phyloP scores from a whole-genome alignment of 352 stramenopile species.

The Phytophthora europaea region DNA sequence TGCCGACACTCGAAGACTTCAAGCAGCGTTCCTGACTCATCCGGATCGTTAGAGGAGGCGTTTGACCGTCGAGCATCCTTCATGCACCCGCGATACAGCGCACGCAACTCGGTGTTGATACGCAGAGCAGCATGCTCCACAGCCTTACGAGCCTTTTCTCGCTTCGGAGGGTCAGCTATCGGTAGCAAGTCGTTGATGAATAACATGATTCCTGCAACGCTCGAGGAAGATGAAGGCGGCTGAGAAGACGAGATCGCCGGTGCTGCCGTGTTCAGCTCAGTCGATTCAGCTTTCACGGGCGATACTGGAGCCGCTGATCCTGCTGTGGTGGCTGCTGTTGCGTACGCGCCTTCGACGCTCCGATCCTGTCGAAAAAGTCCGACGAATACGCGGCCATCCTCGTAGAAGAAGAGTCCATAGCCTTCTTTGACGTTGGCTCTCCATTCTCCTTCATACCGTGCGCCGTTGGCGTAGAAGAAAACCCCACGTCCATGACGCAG shows the following conservation, averaged over 20 bases:
- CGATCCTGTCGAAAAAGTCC: conserved; percentile 61
- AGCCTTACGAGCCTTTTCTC: conserved; percentile 58
- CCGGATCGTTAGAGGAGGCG: conserved; percentile 9
- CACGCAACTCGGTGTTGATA: conserved; percentile 70
- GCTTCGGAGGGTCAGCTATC: conserved; percentile 15
- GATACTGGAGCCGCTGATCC: not conserved
- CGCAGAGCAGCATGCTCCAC: conserved; percentile 63
- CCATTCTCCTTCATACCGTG: conserved; percentile 89
- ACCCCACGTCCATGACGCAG: conserved; percentile 72
- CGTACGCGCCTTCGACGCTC: conserved; percentile 41
- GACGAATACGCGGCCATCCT: conserved; percentile 71
- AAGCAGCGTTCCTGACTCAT: conserved; percentile 47
- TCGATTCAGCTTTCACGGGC: not conserved
- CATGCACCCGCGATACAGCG: conserved; percentile 67
- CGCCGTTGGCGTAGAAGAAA: conserved; percentile 91
- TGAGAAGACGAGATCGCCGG: conserved; percentile 13
- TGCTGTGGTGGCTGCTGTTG: conserved; percentile 27
- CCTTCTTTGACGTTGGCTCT: conserved; percentile 82
- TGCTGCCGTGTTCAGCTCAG: conserved; percentile 6
- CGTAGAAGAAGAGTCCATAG: conserved; percentile 75
- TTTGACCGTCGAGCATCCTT: conserved; percentile 31
- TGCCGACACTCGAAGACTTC: conserved; percentile 63
- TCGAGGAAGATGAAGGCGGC: conserved; percentile 16
- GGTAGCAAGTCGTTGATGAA: conserved; percentile 66
- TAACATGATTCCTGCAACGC: conserved; percentile 47